These are phyloP conservation scores for Bassia scoparia DNA, from an alignment of 148 eudicot species.

Conservation along the genomic window DNA sequence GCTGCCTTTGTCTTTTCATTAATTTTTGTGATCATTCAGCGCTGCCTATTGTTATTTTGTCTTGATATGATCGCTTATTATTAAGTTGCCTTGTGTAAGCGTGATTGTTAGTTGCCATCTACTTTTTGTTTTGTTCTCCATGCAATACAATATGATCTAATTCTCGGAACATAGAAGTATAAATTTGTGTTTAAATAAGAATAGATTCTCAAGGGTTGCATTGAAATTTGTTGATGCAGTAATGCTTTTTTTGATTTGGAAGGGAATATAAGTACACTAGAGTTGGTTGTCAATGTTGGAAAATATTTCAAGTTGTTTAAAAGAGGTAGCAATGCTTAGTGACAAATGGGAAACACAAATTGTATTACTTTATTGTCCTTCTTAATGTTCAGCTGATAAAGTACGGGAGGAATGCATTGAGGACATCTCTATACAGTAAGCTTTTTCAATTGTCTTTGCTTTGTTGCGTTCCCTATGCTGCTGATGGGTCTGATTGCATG, in stretches of 20 bases:
- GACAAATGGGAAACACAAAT: neutral
- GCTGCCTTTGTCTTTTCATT: too few species aligned
- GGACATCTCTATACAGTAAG: constrained; percentile 74
- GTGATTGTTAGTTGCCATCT: neutral
- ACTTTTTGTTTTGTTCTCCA: neutral
- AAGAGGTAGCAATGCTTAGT: constrained; percentile 47
- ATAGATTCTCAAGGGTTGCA: neutral
- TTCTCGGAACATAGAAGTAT: neutral
- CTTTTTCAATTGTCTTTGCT: constrained; percentile 76
- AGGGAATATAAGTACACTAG: constrained; percentile 88
- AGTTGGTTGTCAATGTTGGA: constrained; percentile 81
- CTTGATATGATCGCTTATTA: neutral
- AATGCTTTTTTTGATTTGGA: constrained; percentile 94
- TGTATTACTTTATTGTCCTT: constrained; percentile 13
- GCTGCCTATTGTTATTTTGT: neutral
- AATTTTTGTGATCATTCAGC: too few species aligned
- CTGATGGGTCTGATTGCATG: too few species aligned
- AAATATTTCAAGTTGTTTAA: constrained; percentile 65
- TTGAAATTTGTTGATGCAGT: constrained; percentile 40
- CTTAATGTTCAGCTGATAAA: constrained; percentile 52
- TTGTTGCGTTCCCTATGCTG: too few species aligned
- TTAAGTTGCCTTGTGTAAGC: neutral
- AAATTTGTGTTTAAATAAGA: neutral
- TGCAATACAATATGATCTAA: neutral
- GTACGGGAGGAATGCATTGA: constrained; percentile 61